Conservation (phyloP, 2,329 filamentous ascomycete genomes). For the Scopulariopsis brevicaulis region DNA sequence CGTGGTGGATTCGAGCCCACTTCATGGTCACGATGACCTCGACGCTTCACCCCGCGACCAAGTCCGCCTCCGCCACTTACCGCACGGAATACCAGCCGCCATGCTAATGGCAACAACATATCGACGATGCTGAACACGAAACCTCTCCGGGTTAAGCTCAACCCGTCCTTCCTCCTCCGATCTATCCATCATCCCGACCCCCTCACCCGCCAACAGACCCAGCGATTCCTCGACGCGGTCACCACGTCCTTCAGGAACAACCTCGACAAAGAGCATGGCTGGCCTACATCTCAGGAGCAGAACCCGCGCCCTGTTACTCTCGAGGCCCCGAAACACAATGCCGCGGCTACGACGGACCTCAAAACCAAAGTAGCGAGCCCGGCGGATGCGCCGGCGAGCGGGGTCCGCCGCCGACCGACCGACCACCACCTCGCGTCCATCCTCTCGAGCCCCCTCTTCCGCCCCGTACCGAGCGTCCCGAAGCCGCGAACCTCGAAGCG, state of each 20-base stretch:
- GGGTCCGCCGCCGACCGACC: constrained; percentile 20
- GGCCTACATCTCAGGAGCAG: constrained; percentile 16
- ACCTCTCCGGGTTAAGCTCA: neutral
- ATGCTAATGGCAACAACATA: neutral
- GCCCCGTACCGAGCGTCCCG: constrained; percentile 9
- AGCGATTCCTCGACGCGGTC: constrained; percentile 42
- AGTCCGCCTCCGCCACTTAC: neutral
- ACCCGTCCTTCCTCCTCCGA: constrained; percentile 20
- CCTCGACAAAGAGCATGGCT: constrained; percentile 46
- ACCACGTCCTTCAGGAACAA: constrained; percentile 46
- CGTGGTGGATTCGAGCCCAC: neutral
- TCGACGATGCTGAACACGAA: constrained; percentile 3
- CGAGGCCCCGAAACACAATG: constrained; percentile 5
- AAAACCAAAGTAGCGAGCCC: constrained; percentile 6
- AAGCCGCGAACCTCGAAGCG: constrained; percentile 11
- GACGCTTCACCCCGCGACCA: neutral
- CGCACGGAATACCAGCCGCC: neutral
- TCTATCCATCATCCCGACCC: constrained; percentile 40
- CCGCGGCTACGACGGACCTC: neutral
- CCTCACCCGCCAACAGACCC: constrained; percentile 36
- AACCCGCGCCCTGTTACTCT: constrained; percentile 9
- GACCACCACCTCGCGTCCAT: constrained; percentile 44
- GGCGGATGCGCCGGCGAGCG: neutral
- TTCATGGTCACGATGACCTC: neutral
- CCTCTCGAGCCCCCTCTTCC: constrained; percentile 45